Conservation (phyloP, 1,284 basidiomycete species). For the Laetiporus sulphureus region DNA sequence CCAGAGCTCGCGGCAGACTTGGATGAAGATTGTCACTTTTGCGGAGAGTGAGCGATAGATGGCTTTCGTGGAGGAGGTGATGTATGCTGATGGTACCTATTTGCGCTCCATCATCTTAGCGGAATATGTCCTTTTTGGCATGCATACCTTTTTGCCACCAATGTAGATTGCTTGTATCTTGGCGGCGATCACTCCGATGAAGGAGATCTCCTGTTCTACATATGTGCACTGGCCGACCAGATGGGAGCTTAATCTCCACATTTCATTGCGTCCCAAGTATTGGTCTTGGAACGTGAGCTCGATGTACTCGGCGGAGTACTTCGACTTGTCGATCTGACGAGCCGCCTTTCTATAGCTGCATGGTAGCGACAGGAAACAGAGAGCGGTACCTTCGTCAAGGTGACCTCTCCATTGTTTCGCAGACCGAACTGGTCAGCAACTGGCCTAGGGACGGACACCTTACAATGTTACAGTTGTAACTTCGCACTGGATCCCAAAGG, state of each 20-base stretch:
- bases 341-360: constrained; percentile 2
- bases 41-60: constrained; percentile 91
- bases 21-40: constrained; percentile 89
- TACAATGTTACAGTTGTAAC: neutral
- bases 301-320: constrained; percentile 71
- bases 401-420: constrained; percentile 65
- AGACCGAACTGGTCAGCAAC: constrained; percentile 65
- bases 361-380: neutral
- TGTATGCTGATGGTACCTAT: constrained; percentile 75
- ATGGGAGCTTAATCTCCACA: constrained; percentile 82
- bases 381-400: constrained; percentile 52
- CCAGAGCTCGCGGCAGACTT: constrained; percentile 95
- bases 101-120: neutral
- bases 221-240: constrained; percentile 75
- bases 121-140: constrained; percentile 1
- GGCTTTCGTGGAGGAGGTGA: constrained; percentile 81
- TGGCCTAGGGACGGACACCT: constrained; percentile 70
- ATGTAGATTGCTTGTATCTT: constrained; percentile 77
- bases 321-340: constrained; percentile 56
- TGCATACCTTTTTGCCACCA: constrained; percentile 53
- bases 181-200: constrained; percentile 73
- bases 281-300: constrained; percentile 91
- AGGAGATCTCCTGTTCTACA: constrained; percentile 64
- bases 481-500: neutral
- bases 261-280: constrained; percentile 87